Conservation (phyloP, 495 filamentous ascomycete species). For the Chaetomium tenue region DNA sequence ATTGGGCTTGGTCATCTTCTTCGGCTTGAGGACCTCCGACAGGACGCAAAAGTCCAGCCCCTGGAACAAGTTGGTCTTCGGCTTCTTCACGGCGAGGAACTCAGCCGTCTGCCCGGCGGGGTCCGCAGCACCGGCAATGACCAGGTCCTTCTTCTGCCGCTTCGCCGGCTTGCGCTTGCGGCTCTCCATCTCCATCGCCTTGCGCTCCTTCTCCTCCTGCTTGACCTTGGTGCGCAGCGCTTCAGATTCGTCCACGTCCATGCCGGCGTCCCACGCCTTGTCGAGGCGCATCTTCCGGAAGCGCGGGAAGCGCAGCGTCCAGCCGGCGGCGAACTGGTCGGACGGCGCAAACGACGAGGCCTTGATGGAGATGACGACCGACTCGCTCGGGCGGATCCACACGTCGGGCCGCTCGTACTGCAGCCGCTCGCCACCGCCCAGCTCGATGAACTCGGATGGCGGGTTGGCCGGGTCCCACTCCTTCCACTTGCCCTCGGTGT, state of each 20-base stretch:
- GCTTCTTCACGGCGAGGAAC: slow-evolving; percentile 8
- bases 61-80: slow-evolving; percentile 57
- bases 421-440: slow-evolving; percentile 67
- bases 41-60: slow-evolving; percentile 73
- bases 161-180: slow-evolving; percentile 62
- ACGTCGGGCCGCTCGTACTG: slow-evolving; percentile 83
- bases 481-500: slow-evolving; percentile 87
- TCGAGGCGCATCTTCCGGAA: slow-evolving; percentile 82
- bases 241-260: slow-evolving; percentile 74
- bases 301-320: slow-evolving; percentile 87
- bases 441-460: slow-evolving; percentile 74
- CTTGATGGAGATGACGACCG: slow-evolving; percentile 83
- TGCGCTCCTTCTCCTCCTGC: slow-evolving; percentile 64
- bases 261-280: slow-evolving; percentile 76
- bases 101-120: slow-evolving; percentile 9
- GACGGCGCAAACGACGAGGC: slow-evolving; percentile 75
- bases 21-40: slow-evolving; percentile 42
- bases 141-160: slow-evolving; percentile 62
- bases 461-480: slow-evolving; percentile 80
- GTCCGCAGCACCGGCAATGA: slow-evolving; percentile 62
- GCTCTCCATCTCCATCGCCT: slow-evolving; percentile 80
- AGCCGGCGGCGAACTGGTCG: slow-evolving; percentile 71
- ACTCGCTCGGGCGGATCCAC: slow-evolving; percentile 90
- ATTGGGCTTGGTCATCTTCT: slow-evolving; percentile 72
- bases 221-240: slow-evolving; percentile 70